Percentiles rank a stretch among this genome's conserved stretches.
phyloP scores from a whole-genome alignment of 345 rosid species.

The Bruguiera parviflora region DNA sequence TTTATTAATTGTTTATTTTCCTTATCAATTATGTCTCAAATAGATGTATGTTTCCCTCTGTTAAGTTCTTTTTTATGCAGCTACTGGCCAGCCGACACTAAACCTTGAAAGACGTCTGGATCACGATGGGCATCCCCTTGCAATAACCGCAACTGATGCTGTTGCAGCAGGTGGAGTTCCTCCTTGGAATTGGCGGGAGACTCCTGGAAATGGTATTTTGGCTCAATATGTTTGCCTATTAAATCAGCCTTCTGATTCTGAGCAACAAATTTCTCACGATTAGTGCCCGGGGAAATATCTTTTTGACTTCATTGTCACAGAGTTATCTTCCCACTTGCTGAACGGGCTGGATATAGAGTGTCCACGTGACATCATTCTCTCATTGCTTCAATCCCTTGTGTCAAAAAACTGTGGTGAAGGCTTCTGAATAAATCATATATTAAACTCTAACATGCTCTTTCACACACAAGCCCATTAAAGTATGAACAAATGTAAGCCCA shows the following conservation, averaged over 20 bases:
- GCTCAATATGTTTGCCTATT: conserved; percentile 5
- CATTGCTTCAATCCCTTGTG: not conserved
- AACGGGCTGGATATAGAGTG: no score
- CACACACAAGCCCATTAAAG: no score
- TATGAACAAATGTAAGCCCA: no score
- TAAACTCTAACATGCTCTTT: no score
- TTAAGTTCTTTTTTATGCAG: conserved; percentile 46
- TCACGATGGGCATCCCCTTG: conserved; percentile 95
- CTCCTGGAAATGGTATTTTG: conserved; percentile 76
- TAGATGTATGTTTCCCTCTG: conserved; percentile 14
- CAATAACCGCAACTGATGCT: conserved; percentile 81
- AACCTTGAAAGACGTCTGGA: conserved; percentile 95
- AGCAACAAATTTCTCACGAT: not conserved
- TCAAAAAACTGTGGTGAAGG: no score
- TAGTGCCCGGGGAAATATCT: not conserved
- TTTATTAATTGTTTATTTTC: conserved; percentile 9
- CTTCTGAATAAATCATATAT: no score
- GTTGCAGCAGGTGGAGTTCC: conserved; percentile 83
- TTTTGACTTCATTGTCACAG: not conserved
- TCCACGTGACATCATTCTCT: not conserved
- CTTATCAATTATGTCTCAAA: conserved; percentile 10
- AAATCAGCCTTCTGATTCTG: not conserved
- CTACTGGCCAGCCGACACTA: conserved; percentile 70
- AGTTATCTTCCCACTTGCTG: no score
- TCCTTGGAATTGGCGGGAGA: conserved; percentile 98